phyloP scores from a whole-genome alignment of 164 flowering plant genomes.

The Cinnamomum micranthum region DNA sequence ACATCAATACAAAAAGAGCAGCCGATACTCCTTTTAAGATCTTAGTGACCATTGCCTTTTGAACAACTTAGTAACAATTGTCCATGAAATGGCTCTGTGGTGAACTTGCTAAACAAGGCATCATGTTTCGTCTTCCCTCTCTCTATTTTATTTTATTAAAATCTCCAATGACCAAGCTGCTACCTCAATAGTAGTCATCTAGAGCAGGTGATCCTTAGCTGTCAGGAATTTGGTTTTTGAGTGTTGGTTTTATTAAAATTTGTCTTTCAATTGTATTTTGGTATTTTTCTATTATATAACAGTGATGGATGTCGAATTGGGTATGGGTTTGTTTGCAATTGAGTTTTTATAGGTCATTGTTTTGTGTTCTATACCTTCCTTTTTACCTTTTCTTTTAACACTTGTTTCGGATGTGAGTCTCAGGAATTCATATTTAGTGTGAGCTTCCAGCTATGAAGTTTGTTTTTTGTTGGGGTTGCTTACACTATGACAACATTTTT shows the following conservation, averaged over 20 bases:
- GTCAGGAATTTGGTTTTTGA: neutral
- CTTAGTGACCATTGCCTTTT: too few relatives aligned
- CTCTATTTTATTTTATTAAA: too few relatives aligned
- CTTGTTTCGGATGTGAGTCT: neutral
- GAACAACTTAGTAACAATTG: too few relatives aligned
- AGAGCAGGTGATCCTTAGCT: too few relatives aligned
- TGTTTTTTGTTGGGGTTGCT: neutral
- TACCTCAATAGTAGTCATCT: too few relatives aligned
- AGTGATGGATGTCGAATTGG: neutral
- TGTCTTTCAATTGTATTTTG: neutral
- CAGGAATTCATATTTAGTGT: neutral
- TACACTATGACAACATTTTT: neutral
- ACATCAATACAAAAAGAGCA: too few relatives aligned
- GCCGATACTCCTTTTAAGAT: too few relatives aligned
- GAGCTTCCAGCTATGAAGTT: neutral
- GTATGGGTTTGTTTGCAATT: neutral
- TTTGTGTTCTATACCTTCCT: neutral
- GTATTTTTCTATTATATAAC: neutral
- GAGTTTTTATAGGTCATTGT: neutral
- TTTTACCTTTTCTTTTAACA: neutral
- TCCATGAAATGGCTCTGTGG: too few relatives aligned
- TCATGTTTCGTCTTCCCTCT: too few relatives aligned
- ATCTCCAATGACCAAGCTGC: too few relatives aligned
- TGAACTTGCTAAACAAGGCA: too few relatives aligned
- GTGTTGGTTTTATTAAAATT: neutral